Conservation (phyloP, 345 rosid species). For the Triadica sebifera region DNA sequence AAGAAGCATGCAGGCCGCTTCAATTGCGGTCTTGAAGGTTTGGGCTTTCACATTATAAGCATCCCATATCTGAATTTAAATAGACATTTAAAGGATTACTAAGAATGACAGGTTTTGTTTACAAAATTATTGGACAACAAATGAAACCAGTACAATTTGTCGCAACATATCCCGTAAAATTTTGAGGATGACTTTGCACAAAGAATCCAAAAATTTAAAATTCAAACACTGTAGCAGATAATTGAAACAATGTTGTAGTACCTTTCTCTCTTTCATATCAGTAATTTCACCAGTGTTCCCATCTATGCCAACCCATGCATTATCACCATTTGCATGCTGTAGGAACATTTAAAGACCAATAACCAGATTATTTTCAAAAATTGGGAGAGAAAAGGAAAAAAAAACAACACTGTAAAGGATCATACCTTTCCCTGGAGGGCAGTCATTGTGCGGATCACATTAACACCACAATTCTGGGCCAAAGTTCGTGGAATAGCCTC, state of each 20-base stretch:
- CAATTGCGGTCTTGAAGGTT: slow-evolving; percentile 92
- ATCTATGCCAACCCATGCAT: slow-evolving; percentile 96
- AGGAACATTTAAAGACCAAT: slow-evolving; percentile 10
- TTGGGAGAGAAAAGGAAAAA: too few relatives aligned
- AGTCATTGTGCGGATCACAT: slow-evolving; percentile 80
- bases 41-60: slow-evolving; percentile 93
- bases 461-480: slow-evolving; percentile 81
- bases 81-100: neutral
- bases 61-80: slow-evolving; percentile 71
- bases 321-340: slow-evolving; percentile 96
- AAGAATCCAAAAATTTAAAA: neutral
- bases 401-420: neutral
- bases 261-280: slow-evolving; percentile 92
- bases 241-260: slow-evolving; percentile 17
- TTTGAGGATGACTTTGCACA: neutral
- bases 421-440: slow-evolving; percentile 85
- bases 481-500: slow-evolving; percentile 92
- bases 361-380: neutral
- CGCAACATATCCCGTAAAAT: neutral
- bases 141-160: neutral
- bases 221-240: neutral
- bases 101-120: neutral
- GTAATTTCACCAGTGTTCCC: slow-evolving; percentile 87
- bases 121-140: neutral
- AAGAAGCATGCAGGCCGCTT: slow-evolving; percentile 90